These are phyloP conservation scores for Bothriochloa decipiens DNA, from an alignment of 176 grass and related monocot species.

Conservation along the genomic window DNA sequence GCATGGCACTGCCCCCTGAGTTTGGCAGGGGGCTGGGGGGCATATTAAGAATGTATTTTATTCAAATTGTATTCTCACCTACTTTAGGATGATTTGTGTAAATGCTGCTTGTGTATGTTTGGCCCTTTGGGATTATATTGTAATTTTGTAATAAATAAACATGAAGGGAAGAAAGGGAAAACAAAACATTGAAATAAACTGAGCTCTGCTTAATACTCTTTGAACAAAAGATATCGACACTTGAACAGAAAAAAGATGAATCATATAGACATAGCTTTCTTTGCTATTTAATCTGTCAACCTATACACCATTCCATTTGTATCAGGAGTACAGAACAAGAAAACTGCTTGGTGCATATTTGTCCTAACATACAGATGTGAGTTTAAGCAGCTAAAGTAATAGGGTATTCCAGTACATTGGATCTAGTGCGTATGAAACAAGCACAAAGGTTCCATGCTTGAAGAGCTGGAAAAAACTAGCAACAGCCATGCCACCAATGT, in stretches of 20 bases:
- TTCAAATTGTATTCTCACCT: background rate
- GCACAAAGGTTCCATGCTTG: conserved; percentile 15
- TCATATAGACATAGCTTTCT: background rate
- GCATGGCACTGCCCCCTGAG: background rate
- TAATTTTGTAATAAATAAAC: background rate
- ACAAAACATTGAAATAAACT: background rate
- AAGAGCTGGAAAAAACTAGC: conserved; percentile 1
- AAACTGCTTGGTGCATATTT: background rate
- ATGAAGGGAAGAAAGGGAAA: background rate
- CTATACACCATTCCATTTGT: background rate
- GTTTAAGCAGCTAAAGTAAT: conserved; percentile 7
- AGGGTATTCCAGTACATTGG: background rate
- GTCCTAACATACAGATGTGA: conserved; percentile 17
- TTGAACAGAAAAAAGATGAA: background rate
- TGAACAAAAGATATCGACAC: background rate
- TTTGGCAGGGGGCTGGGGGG: background rate
- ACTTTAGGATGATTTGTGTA: background rate
- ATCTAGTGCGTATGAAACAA: conserved; percentile 14
- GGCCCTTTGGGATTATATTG: background rate
- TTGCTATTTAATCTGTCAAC: background rate
- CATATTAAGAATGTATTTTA: background rate
- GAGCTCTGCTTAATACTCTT: background rate
- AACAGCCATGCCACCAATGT: background rate
- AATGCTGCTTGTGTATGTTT: background rate
- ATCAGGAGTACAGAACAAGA: background rate